Evolutionary conservation across 441 rosid species (phyloP).

Genomic region (Dalechampia spathulata): DNA sequence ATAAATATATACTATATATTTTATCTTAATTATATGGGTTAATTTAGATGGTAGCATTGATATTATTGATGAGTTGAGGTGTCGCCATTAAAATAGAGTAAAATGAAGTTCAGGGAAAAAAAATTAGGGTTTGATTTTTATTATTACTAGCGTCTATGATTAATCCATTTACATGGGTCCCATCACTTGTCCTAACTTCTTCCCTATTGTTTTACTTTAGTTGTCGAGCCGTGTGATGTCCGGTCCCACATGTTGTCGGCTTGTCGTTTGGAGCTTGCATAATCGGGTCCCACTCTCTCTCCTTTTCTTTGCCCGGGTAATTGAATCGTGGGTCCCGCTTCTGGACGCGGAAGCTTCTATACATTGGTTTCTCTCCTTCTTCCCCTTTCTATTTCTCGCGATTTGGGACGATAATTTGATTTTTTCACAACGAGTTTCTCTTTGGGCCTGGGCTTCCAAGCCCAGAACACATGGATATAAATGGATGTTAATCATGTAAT

Average conservation of each 20-base stretch:
- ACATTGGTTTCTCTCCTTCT: not conserved
- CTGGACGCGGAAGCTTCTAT: conserved; percentile 6
- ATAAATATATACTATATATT: no score
- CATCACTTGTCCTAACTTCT: not conserved
- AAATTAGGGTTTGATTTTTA: no score
- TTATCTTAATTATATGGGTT: no score
- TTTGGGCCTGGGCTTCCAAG: not conserved
- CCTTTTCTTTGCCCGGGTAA: not conserved
- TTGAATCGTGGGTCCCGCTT: conserved; percentile 1
- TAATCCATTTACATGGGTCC: conserved; percentile 21
- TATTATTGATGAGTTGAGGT: no score
- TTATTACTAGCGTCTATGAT: no score
- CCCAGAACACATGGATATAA: no score
- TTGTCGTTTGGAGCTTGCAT: conserved; percentile 34
- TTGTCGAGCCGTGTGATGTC: conserved; percentile 17
- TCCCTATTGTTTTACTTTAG: not conserved
- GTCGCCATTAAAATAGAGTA: no score
- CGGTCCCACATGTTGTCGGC: conserved; percentile 37
- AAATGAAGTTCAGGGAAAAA: no score
- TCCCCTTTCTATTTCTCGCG: not conserved
- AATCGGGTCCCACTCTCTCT: conserved; percentile 3
- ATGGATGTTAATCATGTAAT: no score
- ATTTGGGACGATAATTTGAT: no score
- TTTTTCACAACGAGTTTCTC: not conserved
- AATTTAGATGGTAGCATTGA: no score